Evolutionary conservation across 352 stramenopile genomes (phyloP), one percentile per base, ranked within the genome.

Genomic region (Pythium phragmitis): DNA sequence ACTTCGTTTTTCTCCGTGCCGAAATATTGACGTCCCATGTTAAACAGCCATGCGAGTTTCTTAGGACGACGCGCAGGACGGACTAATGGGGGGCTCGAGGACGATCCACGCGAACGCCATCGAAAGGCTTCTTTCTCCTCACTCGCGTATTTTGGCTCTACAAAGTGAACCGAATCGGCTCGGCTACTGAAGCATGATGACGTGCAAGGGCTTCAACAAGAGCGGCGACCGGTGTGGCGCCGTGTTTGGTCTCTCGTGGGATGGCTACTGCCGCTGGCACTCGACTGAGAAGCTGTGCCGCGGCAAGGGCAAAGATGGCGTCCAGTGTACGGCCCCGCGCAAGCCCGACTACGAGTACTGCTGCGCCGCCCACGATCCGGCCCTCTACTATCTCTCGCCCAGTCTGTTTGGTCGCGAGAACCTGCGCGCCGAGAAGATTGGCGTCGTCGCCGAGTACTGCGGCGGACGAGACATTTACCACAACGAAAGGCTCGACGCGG

Each of bases 321-420:
- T 45, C 14, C 17, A 28, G n/a, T 57, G 50, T 17, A 14, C 19
- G 2, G 34, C 30, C 8, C 34, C 30, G 4, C 30, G 30, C 30
- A 57, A 57, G 30, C 30, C 50, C 12, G 16, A 45, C 33, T 57
- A 57, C 34, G n/a, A 45, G 7, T 57, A 57, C 50, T 57, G 50
- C 19, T 28, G 30, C 11, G 50, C 30, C 34, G 50, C 50, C 30
- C 50, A 57, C 34, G 34, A 57, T 19, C 50, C 50, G 14, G 23
- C 17, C 2, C 21, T 57, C 28, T 45, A 57, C 30, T 57, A 45
- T 30, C 17, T 57, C 4, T 43, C 50, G 8, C 50, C 50, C 7
- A 34, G 30, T 43, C 50, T 57, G 13, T 57, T 57, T n/a, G 50
- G 50, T 3, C 16, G n/a, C 8, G 50, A 57, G 30, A n/a, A 45